These are phyloP conservation scores for Lipomyces spencermartinsiae DNA, from an alignment of 805 yeast species.

Conservation along the genomic window DNA sequence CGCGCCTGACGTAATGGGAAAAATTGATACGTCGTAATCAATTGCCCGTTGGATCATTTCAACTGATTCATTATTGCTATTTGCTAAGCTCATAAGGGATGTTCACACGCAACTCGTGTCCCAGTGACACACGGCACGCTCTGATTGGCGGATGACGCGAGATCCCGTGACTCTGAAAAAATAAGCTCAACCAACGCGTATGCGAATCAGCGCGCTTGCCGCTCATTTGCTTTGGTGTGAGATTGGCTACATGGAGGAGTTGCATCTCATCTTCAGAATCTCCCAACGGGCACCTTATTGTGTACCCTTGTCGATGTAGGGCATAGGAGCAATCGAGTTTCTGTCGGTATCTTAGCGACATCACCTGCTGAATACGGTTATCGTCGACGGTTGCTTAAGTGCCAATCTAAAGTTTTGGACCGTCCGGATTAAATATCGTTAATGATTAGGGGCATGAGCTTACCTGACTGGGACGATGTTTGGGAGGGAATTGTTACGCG, in stretches of 20 bases:
- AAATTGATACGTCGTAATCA: too few species aligned
- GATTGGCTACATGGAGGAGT: not conserved
- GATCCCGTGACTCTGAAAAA: not conserved
- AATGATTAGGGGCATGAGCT: not conserved
- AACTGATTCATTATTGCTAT: too few species aligned
- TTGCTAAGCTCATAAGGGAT: too few species aligned
- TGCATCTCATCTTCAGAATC: too few species aligned
- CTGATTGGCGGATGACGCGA: not conserved
- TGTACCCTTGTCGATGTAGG: too few species aligned
- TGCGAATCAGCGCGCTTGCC: too few species aligned
- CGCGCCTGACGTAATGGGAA: too few species aligned
- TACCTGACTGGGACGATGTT: not conserved
- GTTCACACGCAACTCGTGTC: too few species aligned
- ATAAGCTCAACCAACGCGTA: not conserved
- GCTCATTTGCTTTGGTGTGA: not conserved
- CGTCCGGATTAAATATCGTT: not conserved
- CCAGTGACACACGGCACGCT: too few species aligned
- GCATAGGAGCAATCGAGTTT: too few species aligned
- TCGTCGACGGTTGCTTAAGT: not conserved
- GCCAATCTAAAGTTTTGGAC: not conserved
- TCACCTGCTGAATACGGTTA: not conserved
- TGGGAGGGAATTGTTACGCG: not conserved
- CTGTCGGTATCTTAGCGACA: not conserved
- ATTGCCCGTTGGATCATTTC: too few species aligned
- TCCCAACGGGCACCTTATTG: too few species aligned